phyloP scores from a whole-genome alignment of 768 basidiomycete genomes.

The Brasilioporus rufonigricans region DNA sequence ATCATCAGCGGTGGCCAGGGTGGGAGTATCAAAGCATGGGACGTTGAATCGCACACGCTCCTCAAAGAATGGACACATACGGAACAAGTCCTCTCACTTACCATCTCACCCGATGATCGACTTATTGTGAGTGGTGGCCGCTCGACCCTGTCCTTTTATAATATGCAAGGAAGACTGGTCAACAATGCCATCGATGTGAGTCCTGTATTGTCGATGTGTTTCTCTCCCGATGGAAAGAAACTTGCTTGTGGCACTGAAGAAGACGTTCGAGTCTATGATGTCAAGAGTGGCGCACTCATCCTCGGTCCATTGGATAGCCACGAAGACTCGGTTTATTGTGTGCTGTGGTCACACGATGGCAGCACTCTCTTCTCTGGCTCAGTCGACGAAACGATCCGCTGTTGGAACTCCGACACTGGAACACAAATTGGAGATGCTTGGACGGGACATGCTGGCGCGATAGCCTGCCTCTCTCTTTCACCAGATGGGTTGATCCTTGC shows the following conservation, averaged over 20 bases:
- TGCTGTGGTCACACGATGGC: constrained; percentile 17
- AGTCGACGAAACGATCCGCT: neutral
- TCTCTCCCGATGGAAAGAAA: neutral
- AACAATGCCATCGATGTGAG: neutral
- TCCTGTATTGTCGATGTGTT: neutral
- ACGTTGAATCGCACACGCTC: neutral
- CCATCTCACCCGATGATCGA: constrained; percentile 4
- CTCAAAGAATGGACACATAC: neutral
- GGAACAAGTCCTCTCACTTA: neutral
- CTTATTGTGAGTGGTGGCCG: neutral
- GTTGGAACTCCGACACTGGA: constrained; percentile 6
- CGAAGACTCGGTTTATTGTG: neutral
- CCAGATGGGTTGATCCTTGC: neutral
- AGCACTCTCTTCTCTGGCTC: constrained; percentile 5
- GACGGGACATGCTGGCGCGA: neutral
- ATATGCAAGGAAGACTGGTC: neutral
- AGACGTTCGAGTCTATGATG: neutral
- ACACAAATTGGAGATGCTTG: neutral
- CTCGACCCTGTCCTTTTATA: neutral
- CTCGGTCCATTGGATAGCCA: neutral
- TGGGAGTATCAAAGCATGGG: neutral
- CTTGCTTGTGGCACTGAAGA: neutral
- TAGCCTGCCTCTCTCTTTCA: neutral
- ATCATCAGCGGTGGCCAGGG: neutral
- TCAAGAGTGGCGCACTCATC: neutral